Evolutionary conservation across 2,329 filamentous ascomycete genomes (phyloP).

Genomic region (Capronia coronata): DNA sequence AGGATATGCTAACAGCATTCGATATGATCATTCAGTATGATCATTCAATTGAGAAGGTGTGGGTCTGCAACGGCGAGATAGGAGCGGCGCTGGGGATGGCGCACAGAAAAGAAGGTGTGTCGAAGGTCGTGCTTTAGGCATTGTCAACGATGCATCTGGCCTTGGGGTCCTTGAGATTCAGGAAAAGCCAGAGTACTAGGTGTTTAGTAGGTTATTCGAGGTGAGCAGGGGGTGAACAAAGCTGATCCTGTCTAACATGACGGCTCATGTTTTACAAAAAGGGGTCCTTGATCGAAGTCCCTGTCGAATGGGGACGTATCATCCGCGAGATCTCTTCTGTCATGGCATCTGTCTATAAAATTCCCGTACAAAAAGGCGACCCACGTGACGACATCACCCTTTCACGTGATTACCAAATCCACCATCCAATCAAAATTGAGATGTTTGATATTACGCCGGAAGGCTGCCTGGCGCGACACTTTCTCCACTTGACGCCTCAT

Average conservation of each 20-base stretch:
- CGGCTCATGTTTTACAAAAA: neutral
- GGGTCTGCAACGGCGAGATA: neutral
- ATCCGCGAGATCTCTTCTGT: neutral
- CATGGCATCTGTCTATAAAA: too few relatives aligned
- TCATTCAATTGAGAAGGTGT: neutral
- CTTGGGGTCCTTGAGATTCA: neutral
- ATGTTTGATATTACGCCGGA: slow-evolving; percentile 18
- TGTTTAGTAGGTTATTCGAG: neutral
- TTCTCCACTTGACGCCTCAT: slow-evolving; percentile 1
- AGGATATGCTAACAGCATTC: neutral
- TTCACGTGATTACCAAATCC: neutral
- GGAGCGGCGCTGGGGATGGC: neutral
- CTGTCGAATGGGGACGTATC: neutral
- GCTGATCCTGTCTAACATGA: neutral
- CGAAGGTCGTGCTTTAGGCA: neutral
- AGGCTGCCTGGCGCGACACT: slow-evolving; percentile 8
- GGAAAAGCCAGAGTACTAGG: neutral
- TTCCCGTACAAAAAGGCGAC: neutral
- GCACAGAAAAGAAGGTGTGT: neutral
- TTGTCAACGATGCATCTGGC: neutral
- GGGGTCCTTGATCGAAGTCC: neutral
- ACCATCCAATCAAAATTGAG: slow-evolving; percentile 15
- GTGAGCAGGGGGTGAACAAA: neutral
- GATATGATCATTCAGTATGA: too few relatives aligned
- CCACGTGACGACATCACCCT: neutral